A percentile compares a stretch with the other conserved stretches of the same genome.
Conservation (phyloP, 768 basidiomycete species). For the Tephrocybe sp. region DNA sequence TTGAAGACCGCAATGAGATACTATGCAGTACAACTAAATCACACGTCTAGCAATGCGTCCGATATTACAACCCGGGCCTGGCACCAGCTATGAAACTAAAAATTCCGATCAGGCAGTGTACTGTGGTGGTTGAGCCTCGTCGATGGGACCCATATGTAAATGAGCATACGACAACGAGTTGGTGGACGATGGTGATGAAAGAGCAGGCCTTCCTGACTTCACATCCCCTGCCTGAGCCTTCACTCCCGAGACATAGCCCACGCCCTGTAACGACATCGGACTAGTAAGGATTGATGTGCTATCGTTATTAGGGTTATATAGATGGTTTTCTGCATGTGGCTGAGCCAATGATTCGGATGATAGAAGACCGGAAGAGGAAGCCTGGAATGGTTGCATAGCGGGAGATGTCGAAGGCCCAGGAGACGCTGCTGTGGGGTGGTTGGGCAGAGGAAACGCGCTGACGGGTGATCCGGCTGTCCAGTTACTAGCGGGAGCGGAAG, state of each 20-base stretch:
- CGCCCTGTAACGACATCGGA: not conserved
- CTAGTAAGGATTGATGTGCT: not conserved
- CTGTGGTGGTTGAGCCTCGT: not conserved
- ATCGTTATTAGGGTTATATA: not conserved
- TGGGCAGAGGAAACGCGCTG: too few species aligned
- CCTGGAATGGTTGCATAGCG: not conserved
- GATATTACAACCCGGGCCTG: too few species aligned
- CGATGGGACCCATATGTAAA: not conserved
- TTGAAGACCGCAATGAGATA: too few species aligned
- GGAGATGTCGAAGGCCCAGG: too few species aligned
- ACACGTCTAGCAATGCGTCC: not conserved
- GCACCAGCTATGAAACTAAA: too few species aligned
- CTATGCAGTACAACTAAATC: too few species aligned
- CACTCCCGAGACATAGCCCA: constrained; percentile 1
- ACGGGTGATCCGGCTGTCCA: not conserved
- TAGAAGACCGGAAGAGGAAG: too few species aligned
- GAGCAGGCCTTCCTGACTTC: not conserved
- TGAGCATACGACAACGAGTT: not conserved
- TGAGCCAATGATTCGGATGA: not conserved
- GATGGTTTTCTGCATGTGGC: too few species aligned
- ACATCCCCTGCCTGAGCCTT: not conserved
- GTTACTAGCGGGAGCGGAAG: too few species aligned
- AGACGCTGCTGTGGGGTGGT: too few species aligned
- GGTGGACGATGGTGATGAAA: not conserved
- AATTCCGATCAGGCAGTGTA: not conserved